Conservation (phyloP, 1,139 yeast species). For the Petasospora rhodanensis region DNA sequence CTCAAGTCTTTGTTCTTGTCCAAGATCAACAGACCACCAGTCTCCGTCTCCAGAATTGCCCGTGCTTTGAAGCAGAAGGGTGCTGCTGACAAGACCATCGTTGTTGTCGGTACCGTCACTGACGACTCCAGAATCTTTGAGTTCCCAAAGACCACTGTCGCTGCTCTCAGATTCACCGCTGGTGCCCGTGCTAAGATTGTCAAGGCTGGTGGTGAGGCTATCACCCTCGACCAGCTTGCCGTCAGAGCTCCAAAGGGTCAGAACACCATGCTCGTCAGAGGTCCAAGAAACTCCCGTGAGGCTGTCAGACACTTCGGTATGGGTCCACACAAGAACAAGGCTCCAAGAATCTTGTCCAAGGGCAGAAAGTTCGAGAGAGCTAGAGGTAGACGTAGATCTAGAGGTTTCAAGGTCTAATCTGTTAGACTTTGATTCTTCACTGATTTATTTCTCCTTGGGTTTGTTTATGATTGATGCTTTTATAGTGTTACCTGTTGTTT, state of each 20-base stretch:
- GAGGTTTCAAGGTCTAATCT: slow-evolving; percentile 99
- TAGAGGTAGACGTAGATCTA: slow-evolving; percentile 98
- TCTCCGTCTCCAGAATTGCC: slow-evolving; percentile 87
- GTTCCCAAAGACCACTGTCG: slow-evolving; percentile 95
- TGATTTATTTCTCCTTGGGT: neutral
- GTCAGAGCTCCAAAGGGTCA: slow-evolving; percentile 99
- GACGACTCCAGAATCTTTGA: slow-evolving; percentile 93
- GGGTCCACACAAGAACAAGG: slow-evolving; percentile 99
- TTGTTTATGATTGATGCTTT: slow-evolving; percentile 20
- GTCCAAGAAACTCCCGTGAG: slow-evolving; percentile 98
- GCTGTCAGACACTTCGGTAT: slow-evolving; percentile 99
- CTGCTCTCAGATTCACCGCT: slow-evolving; percentile 99
- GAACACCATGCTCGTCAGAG: slow-evolving; percentile 97
- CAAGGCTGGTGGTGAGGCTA: slow-evolving; percentile 99
- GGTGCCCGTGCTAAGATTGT: slow-evolving; percentile 97
- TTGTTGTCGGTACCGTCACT: slow-evolving; percentile 98
- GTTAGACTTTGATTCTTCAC: slow-evolving; percentile 18
- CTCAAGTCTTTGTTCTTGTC: slow-evolving; percentile 94
- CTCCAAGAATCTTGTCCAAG: slow-evolving; percentile 95
- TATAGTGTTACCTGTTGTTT: slow-evolving; percentile 15
- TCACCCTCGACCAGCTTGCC: slow-evolving; percentile 99
- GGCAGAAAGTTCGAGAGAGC: slow-evolving; percentile 99
- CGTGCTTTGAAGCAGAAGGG: slow-evolving; percentile 81
- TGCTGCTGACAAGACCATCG: slow-evolving; percentile 87
- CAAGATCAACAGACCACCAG: slow-evolving; percentile 99